phyloP scores from a whole-genome alignment of 164 flowering plant genomes.

The Brasenia schreberi region DNA sequence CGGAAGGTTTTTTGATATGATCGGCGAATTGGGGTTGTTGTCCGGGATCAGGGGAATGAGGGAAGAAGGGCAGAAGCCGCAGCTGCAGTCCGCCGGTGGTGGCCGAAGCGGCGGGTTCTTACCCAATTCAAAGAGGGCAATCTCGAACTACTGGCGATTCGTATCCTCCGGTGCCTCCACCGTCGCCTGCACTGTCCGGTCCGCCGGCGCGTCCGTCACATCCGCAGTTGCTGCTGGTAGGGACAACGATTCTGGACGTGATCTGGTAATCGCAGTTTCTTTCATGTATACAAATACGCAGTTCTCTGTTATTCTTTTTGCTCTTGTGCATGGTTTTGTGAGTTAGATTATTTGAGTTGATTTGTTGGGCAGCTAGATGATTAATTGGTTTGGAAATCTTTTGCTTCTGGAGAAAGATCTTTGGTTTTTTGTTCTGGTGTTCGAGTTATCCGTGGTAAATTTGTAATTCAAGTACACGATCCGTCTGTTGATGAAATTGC shows the following conservation, averaged over 20 bases:
- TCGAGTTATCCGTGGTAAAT: neutral
- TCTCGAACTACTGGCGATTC: slow-evolving; percentile 55
- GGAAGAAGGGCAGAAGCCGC: slow-evolving; percentile 40
- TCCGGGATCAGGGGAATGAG: slow-evolving; percentile 23
- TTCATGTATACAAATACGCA: neutral
- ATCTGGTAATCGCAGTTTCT: slow-evolving; percentile 38
- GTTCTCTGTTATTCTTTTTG: neutral
- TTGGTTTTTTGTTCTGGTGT: neutral
- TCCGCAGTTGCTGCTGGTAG: slow-evolving; percentile 57
- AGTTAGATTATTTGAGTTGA: neutral
- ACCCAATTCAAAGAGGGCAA: slow-evolving; percentile 44
- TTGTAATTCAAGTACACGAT: neutral
- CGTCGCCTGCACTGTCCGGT: slow-evolving; percentile 53
- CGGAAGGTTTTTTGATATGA: neutral
- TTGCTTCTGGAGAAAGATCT: neutral
- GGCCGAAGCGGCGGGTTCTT: slow-evolving; percentile 31
- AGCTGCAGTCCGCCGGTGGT: neutral
- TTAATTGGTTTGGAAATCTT: neutral
- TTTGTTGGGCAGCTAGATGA: neutral
- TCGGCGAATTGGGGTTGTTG: neutral
- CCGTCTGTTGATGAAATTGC: neutral
- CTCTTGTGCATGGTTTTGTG: neutral
- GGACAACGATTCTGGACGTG: slow-evolving; percentile 23
- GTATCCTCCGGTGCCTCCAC: slow-evolving; percentile 82
- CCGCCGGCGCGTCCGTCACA: slow-evolving; percentile 62